phyloP scores from a whole-genome alignment of 495 filamentous ascomycete genomes.

The Trichoderma erinaceum region DNA sequence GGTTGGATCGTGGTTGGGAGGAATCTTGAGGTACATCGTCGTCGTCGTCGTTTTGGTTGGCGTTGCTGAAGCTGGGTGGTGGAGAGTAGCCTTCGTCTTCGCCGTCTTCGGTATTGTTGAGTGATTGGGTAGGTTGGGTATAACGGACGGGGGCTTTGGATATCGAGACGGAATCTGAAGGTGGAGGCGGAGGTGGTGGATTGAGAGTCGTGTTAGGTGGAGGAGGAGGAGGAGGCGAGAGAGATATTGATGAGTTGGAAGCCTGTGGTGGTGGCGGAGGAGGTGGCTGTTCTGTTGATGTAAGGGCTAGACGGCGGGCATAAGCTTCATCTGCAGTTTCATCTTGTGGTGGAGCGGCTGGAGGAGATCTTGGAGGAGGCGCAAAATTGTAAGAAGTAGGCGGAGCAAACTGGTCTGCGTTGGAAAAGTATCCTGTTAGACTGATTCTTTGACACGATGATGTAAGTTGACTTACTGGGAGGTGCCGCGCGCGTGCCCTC shows the following conservation, averaged over 20 bases:
- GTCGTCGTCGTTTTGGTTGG: slow-evolving; percentile 9
- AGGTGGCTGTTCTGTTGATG: slow-evolving; percentile 35
- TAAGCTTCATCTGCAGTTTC: slow-evolving; percentile 68
- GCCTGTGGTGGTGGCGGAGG: slow-evolving; percentile 28
- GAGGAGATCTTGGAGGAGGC: slow-evolving; percentile 55
- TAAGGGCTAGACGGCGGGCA: slow-evolving; percentile 53
- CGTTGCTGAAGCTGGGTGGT: slow-evolving; percentile 20
- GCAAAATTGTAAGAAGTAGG: slow-evolving; percentile 63
- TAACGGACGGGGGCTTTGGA: slow-evolving; percentile 86
- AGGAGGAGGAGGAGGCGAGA: slow-evolving; percentile 50
- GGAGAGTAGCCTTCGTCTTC: slow-evolving; percentile 41
- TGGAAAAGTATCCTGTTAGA: slow-evolving; percentile 13
- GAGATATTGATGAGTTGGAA: slow-evolving; percentile 28
- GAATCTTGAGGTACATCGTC: slow-evolving; percentile 17
- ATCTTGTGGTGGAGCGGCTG: slow-evolving; percentile 44
- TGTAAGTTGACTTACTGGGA: slow-evolving; percentile 40
- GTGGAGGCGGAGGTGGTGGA: slow-evolving; percentile 33
- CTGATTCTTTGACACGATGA: background rate
- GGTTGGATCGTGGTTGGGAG: slow-evolving; percentile 47
- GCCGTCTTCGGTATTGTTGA: slow-evolving; percentile 42
- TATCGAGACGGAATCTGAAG: slow-evolving; percentile 50
- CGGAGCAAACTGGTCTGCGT: slow-evolving; percentile 63
- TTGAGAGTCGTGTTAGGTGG: slow-evolving; percentile 33
- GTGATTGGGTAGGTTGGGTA: slow-evolving; percentile 49
- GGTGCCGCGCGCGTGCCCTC: slow-evolving; percentile 42